Base-by-base conservation (phyloP, 2,329 filamentous ascomycete species). In the Scedosporium apiospermum region DNA sequence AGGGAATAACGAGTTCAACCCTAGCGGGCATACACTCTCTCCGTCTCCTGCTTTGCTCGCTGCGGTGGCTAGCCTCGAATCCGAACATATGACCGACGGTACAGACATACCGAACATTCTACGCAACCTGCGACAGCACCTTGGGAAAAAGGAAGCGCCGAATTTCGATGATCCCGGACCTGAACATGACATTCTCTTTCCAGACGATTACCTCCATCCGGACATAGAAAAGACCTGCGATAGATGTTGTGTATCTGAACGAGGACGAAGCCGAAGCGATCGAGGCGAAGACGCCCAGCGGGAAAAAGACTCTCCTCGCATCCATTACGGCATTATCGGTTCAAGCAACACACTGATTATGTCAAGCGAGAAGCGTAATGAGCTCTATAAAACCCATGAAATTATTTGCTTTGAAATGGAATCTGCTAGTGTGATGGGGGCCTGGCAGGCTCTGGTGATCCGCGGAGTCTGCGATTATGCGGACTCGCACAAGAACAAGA, bases 391-490 rank as follows among this genome's bases (percentile, higher is more conserved):
- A 18, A 34, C 3, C 1, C 55, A 58, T 9, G 4, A 30, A 38
- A 16, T 38, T 9, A 58, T 70, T 1, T 70, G 65, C 46, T 65
- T 68, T 23, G 67, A 69, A 64, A 68, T 68, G 63, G 67, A 69
- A 41, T 65, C 65, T 1, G 67, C 67, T 4, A 67, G 69, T 2
- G 21, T 70, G 26, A 64, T 66, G 58, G 60, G 66, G 4, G 6
- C 66, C 18, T 64, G n/a, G 65, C 64, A 0, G 70, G 69, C 57
- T 21, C 65, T 72, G 1, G 66, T 70, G 14, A 64, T 72, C 18
- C 65, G 68, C 2, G 71, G 71, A 9, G 69, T 72, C 51, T 70
- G 66, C 58, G 70, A 73, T 60, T 73, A 73, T 49, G 63, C 69
- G 1, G 71, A 72, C 51, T 61, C 65, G 1, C 66, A 70, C 53